Evolutionary conservation across 2,329 filamentous ascomycete species (phyloP).

Genomic region (Penicillium psychrosexuale): DNA sequence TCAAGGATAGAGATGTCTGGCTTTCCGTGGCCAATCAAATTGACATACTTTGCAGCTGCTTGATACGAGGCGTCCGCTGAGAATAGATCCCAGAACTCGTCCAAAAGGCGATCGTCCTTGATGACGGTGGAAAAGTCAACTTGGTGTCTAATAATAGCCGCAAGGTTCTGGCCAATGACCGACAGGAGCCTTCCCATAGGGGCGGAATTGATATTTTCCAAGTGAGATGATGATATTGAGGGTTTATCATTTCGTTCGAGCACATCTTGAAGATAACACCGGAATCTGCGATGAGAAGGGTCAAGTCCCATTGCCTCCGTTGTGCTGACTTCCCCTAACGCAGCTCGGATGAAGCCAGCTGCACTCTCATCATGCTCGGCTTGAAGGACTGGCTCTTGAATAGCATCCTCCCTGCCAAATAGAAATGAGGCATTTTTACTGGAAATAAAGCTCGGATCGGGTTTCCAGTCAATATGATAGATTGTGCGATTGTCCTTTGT

Average conservation of each 20-base stretch:
- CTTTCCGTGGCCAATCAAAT: conserved; percentile 20
- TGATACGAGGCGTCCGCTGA: conserved; percentile 4
- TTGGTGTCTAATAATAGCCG: conserved; percentile 1
- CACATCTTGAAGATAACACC: conserved; percentile 3
- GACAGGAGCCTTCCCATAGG: conserved; percentile 9
- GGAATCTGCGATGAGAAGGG: conserved; percentile 5
- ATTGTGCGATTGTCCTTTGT: conserved; percentile 4
- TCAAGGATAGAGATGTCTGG: conserved; percentile 26
- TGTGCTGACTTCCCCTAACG: background rate
- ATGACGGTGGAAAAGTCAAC: background rate
- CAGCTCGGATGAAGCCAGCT: background rate
- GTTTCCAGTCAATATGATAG: conserved; percentile 22
- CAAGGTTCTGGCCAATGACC: conserved; percentile 11
- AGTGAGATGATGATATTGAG: background rate
- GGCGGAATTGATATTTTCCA: background rate
- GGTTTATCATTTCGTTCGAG: background rate
- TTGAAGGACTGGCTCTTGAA: background rate
- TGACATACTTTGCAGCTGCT: conserved; percentile 13
- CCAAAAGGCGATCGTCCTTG: background rate
- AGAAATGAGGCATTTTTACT: background rate
- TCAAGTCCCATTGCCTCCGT: background rate
- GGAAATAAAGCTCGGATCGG: conserved; percentile 17
- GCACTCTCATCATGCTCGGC: background rate
- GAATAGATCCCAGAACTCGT: conserved; percentile 4
- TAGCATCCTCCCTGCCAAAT: background rate